Evolutionary conservation across 371 early-diverging fungal genomes (phyloP).

Genomic region (Mucor plumbeus): DNA sequence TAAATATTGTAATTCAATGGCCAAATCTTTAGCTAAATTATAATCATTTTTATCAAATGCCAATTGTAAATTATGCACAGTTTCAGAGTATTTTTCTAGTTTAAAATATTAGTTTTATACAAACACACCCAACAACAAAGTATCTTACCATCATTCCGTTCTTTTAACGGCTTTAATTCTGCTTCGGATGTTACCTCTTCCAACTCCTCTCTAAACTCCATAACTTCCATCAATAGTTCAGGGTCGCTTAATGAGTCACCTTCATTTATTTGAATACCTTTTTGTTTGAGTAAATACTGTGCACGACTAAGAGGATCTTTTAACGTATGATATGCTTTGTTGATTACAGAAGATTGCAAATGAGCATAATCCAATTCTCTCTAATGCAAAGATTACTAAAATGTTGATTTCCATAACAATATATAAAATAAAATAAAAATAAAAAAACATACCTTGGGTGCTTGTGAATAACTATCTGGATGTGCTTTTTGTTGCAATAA

Average conservation of each 20-base stretch:
- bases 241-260: slow-evolving; percentile 72
- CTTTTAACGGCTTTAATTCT: slow-evolving; percentile 21
- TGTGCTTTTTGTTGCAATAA: slow-evolving; percentile 83
- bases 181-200: slow-evolving; percentile 60
- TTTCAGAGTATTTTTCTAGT: slow-evolving; percentile 44
- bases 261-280: slow-evolving; percentile 67
- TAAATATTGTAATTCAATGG: slow-evolving; percentile 76
- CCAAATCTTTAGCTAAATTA: slow-evolving; percentile 58
- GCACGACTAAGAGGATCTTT: slow-evolving; percentile 82
- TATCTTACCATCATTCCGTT: slow-evolving; percentile 32
- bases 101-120: not conserved
- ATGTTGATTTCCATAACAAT: not conserved
- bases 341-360: slow-evolving; percentile 80
- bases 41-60: slow-evolving; percentile 62
- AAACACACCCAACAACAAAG: not conserved
- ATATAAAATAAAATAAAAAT: slow-evolving; percentile 10
- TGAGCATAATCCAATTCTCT: slow-evolving; percentile 77
- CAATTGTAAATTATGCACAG: slow-evolving; percentile 43
- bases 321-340: slow-evolving; percentile 86
- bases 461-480: slow-evolving; percentile 83
- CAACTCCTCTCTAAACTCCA: slow-evolving; percentile 78
- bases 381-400: slow-evolving; percentile 35
- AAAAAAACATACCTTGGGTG: slow-evolving; percentile 56
- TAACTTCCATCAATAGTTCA: slow-evolving; percentile 80
- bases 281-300: slow-evolving; percentile 74